These are phyloP conservation scores for Gossypioides kirkii DNA, from an alignment of 345 rosid genomes.

Conservation along the genomic window DNA sequence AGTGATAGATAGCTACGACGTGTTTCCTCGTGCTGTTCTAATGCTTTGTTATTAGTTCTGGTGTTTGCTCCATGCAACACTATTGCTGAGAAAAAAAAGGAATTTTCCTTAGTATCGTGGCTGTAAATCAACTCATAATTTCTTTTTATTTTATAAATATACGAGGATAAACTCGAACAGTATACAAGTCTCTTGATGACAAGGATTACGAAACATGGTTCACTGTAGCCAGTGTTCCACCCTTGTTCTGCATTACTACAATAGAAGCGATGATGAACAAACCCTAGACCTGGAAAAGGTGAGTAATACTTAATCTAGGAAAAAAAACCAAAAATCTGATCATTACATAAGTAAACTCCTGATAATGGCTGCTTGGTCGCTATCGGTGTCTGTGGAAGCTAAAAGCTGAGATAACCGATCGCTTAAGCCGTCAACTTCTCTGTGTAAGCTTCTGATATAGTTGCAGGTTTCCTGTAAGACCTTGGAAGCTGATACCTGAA, in stretches of 20 bases:
- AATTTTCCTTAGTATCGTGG: background rate
- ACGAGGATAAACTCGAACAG: background rate
- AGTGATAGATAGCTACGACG: too few species aligned
- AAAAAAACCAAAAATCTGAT: background rate
- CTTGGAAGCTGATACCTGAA: slow-evolving; percentile 67
- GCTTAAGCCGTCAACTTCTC: slow-evolving; percentile 72
- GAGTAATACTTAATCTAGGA: background rate
- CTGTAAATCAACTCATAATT: background rate
- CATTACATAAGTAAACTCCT: slow-evolving; percentile 68
- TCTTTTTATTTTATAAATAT: slow-evolving; percentile 1
- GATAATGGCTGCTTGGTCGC: slow-evolving; percentile 78
- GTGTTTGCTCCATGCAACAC: too few species aligned
- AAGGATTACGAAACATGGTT: background rate
- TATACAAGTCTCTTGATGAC: background rate
- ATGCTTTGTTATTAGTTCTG: too few species aligned
- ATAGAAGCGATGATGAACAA: background rate
- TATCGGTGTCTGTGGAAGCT: slow-evolving; percentile 58
- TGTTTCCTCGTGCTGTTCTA: too few species aligned
- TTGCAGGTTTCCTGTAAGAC: slow-evolving; percentile 81
- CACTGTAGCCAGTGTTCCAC: background rate
- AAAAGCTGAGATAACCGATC: slow-evolving; percentile 68
- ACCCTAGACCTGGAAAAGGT: background rate
- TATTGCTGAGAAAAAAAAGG: too few species aligned
- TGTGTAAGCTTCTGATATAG: slow-evolving; percentile 68
- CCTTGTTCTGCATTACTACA: background rate